A percentile compares a stretch with the other conserved stretches of the same genome.
Evolutionary conservation across 2,329 filamentous ascomycete species (phyloP).

Genomic region (Aureobasidium sp.): DNA sequence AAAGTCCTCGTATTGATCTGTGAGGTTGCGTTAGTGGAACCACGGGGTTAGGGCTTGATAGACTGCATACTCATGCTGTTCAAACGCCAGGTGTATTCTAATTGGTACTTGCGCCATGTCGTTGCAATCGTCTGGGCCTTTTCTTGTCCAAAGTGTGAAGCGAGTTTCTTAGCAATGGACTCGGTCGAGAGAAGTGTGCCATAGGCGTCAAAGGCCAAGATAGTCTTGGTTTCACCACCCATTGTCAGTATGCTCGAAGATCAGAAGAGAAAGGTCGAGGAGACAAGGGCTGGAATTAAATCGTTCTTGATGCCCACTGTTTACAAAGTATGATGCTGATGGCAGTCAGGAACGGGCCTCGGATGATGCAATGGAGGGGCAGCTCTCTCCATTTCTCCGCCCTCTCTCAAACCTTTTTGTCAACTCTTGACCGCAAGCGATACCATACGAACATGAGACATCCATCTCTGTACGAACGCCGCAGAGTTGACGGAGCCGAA

Average conservation of each 20-base stretch:
- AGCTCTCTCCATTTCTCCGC: slow-evolving; percentile 2
- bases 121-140: slow-evolving; percentile 50
- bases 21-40: not conserved
- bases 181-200: slow-evolving; percentile 66
- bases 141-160: slow-evolving; percentile 48
- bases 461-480: too few relatives aligned
- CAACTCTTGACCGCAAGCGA: not conserved
- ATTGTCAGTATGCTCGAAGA: not conserved
- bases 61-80: slow-evolving; percentile 60
- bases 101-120: slow-evolving; percentile 60
- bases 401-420: not conserved
- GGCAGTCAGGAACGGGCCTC: slow-evolving; percentile 2
- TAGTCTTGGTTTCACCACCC: slow-evolving; percentile 23
- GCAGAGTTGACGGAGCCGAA: too few relatives aligned
- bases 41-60: not conserved
- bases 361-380: slow-evolving; percentile 8
- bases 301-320: not conserved
- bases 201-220: slow-evolving; percentile 68
- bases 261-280: not conserved
- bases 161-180: slow-evolving; percentile 55
- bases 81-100: slow-evolving; percentile 70
- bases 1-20: slow-evolving; percentile 57
- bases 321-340: not conserved
- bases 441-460: not conserved
- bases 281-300: not conserved